A percentile compares a stretch with the other conserved stretches of the same genome.
phyloP scores from a whole-genome alignment of 352 stramenopile species.

The Phytophthora idaei region DNA sequence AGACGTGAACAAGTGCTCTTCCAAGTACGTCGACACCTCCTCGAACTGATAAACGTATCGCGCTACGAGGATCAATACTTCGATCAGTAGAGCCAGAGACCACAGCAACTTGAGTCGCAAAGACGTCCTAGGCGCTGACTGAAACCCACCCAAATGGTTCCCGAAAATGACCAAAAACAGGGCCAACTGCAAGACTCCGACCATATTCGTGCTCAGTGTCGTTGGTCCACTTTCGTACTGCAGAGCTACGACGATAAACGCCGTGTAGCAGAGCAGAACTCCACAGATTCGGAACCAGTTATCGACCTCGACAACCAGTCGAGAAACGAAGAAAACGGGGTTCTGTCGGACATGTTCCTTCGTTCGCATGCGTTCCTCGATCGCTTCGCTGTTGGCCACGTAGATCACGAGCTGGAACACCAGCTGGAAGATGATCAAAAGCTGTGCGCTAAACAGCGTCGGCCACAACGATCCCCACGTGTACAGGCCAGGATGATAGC shows the following conservation, averaged over 20 bases:
- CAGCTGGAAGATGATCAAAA: slow-evolving; percentile 85
- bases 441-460: slow-evolving; percentile 81
- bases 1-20: slow-evolving; percentile 68
- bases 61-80: slow-evolving; percentile 68
- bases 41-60: slow-evolving; percentile 88
- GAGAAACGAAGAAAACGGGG: slow-evolving; percentile 76
- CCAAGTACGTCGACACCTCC: slow-evolving; percentile 64
- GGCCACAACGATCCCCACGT: slow-evolving; percentile 81
- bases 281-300: slow-evolving; percentile 76
- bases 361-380: slow-evolving; percentile 66
- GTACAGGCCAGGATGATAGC: slow-evolving; percentile 58
- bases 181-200: slow-evolving; percentile 65
- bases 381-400: slow-evolving; percentile 69
- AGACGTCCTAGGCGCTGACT: slow-evolving; percentile 64
- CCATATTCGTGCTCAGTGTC: slow-evolving; percentile 63
- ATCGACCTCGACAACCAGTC: slow-evolving; percentile 74
- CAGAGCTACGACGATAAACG: slow-evolving; percentile 71
- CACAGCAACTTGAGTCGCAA: slow-evolving; percentile 76
- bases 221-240: slow-evolving; percentile 63
- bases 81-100: slow-evolving; percentile 73
- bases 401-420: slow-evolving; percentile 90
- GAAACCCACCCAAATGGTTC: slow-evolving; percentile 75
- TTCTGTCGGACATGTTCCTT: slow-evolving; percentile 72
- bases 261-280: slow-evolving; percentile 70
- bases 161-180: slow-evolving; percentile 72